Percentiles rank a stretch among this genome's conserved stretches.
Conservation (phyloP, 345 rosid genomes). For the Aquilaria yunnanensis region DNA sequence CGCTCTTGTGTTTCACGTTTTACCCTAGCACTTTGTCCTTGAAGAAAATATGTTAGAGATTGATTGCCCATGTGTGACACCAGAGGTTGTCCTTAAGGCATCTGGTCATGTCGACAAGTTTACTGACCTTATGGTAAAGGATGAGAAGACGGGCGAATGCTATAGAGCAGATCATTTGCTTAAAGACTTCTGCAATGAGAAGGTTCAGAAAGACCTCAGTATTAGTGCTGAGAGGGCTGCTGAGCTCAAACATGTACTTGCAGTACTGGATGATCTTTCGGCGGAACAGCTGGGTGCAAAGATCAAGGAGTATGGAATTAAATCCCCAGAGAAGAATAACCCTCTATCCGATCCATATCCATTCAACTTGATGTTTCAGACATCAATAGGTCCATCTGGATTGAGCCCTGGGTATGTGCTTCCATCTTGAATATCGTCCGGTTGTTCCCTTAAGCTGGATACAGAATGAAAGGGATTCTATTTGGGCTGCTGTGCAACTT, state of each 20-base stretch:
- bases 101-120: slow-evolving; percentile 98
- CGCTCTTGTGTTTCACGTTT: slow-evolving; percentile 1
- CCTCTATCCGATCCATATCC: slow-evolving; percentile 91
- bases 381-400: slow-evolving; percentile 97
- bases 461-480: no score
- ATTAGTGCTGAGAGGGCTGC: slow-evolving; percentile 68
- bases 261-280: slow-evolving; percentile 74
- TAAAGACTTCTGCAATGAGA: slow-evolving; percentile 81
- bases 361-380: slow-evolving; percentile 92
- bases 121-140: slow-evolving; percentile 98
- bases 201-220: slow-evolving; percentile 76
- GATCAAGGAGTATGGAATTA: slow-evolving; percentile 75
- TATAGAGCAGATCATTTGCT: slow-evolving; percentile 90
- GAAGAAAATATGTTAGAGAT: slow-evolving; percentile 97
- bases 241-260: slow-evolving; percentile 74
- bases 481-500: background rate
- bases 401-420: slow-evolving; percentile 60
- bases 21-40: slow-evolving; percentile 80
- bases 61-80: slow-evolving; percentile 94
- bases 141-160: slow-evolving; percentile 77
- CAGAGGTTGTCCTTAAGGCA: slow-evolving; percentile 88
- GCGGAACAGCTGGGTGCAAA: slow-evolving; percentile 72
- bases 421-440: background rate
- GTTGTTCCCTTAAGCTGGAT: no score
- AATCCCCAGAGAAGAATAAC: slow-evolving; percentile 78